Evolutionary conservation across 306 rosid genomes (phyloP).

Genomic region (Lathyrus tuberosus): DNA sequence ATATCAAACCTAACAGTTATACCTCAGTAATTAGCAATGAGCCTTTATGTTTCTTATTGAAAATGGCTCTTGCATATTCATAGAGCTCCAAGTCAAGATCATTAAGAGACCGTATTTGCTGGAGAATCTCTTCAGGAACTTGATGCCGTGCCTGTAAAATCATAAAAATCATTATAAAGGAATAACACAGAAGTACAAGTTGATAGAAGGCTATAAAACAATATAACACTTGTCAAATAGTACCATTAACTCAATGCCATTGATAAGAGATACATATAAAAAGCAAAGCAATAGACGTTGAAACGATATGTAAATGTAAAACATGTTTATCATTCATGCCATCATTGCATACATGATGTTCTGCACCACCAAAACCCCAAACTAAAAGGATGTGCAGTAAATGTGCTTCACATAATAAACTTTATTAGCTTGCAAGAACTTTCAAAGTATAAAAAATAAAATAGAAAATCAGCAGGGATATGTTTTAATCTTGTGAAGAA

Average conservation of each 20-base stretch:
- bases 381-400: neutral
- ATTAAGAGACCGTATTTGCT: conserved; percentile 68
- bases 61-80: conserved; percentile 66
- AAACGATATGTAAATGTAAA: conserved; percentile 23
- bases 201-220: conserved; percentile 9
- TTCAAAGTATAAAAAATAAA: conserved; percentile 11
- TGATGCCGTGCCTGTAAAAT: conserved; percentile 74
- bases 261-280: conserved; percentile 1
- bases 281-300: neutral
- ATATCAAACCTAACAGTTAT: conserved; percentile 37
- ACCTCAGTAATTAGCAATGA: conserved; percentile 52
- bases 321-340: conserved; percentile 27
- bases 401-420: conserved; percentile 4
- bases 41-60: conserved; percentile 58
- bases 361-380: neutral
- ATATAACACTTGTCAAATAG: conserved; percentile 26
- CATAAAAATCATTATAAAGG: conserved; percentile 26
- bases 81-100: conserved; percentile 89
- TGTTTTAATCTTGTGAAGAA: conserved; percentile 7
- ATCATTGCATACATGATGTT: neutral
- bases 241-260: conserved; percentile 13
- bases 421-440: neutral
- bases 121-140: conserved; percentile 63
- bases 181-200: conserved; percentile 24
- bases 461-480: conserved; percentile 10